Evolutionary conservation across 306 rosid species (phyloP).

Genomic region (Mucuna pruriens): DNA sequence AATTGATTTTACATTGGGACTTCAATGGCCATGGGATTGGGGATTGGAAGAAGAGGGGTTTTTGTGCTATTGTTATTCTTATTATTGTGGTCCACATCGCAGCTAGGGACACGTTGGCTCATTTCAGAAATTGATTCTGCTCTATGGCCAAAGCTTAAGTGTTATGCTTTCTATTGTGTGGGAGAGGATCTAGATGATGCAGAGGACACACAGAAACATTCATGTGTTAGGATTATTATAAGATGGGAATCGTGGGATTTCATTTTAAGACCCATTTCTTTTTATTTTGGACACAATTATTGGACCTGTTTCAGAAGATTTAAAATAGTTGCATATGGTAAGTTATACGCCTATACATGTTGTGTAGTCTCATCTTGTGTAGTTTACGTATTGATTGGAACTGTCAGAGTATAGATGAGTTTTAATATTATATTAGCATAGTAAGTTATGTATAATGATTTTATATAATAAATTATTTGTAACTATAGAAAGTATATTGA

Average conservation of each 20-base stretch:
- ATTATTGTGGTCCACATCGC: slow-evolving; percentile 63
- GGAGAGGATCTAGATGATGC: background rate
- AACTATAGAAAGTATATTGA: no score
- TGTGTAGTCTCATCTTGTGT: no score
- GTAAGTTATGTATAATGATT: no score
- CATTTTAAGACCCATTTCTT: background rate
- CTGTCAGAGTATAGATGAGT: no score
- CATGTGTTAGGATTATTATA: background rate
- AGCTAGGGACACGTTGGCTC: slow-evolving; percentile 76
- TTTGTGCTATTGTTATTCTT: no score
- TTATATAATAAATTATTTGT: no score
- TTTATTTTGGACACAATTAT: background rate
- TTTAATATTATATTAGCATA: no score
- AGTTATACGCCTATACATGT: no score
- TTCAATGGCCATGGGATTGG: slow-evolving; percentile 43
- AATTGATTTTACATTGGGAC: slow-evolving; percentile 46
- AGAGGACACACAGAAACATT: background rate
- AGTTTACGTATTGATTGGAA: no score
- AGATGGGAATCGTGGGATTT: background rate
- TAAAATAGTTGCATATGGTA: no score
- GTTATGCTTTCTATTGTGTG: background rate
- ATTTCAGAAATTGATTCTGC: slow-evolving; percentile 27
- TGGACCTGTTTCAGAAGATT: no score
- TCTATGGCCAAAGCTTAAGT: background rate
- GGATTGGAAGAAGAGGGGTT: slow-evolving; percentile 42